phyloP scores from a whole-genome alignment of 2,329 filamentous ascomycete genomes.

The Sporothrix brasiliensis region DNA sequence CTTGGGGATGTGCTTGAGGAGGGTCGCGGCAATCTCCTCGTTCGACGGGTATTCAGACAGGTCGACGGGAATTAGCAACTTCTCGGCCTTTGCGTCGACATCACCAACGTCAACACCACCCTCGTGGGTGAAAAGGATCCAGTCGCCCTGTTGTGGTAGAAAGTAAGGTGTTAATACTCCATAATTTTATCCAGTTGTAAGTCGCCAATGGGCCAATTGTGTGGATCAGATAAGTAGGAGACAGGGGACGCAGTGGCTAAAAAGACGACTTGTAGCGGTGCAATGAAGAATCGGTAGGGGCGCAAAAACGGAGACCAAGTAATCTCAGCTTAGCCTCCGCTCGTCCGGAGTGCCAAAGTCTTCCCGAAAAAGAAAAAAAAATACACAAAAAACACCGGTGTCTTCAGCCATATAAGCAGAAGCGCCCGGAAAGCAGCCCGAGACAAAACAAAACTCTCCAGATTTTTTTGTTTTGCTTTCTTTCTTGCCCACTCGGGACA shows the following conservation, averaged over 20 bases:
- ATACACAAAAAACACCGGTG: not conserved
- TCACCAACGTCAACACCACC: constrained; percentile 99
- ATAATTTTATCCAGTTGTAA: constrained; percentile 25
- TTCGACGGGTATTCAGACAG: constrained; percentile 94
- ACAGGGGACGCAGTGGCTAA: constrained; percentile 1
- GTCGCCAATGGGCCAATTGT: not conserved
- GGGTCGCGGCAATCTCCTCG: constrained; percentile 80
- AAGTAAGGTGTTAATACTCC: constrained; percentile 27
- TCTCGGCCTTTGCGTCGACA: constrained; percentile 98
- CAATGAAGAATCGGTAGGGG: not conserved
- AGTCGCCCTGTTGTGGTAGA: constrained; percentile 74
- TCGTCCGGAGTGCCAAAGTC: constrained; percentile 44
- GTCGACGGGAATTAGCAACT: constrained; percentile 96
- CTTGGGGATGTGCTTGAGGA: constrained; percentile 91
- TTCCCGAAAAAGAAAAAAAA: not conserved
- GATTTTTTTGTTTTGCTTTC: constrained; percentile 1
- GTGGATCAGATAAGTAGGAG: constrained; percentile 25
- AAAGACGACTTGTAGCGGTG: not conserved
- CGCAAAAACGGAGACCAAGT: constrained; percentile 35
- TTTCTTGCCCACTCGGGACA: constrained; percentile 9
- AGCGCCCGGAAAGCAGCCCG: constrained; percentile 6
- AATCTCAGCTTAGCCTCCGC: constrained; percentile 50
- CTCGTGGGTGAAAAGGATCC: constrained; percentile 99
- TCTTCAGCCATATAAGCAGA: constrained; percentile 25
- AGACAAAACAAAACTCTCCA: not conserved